Conservation (phyloP, 805 yeast species). For the Alloascoidea africana region DNA sequence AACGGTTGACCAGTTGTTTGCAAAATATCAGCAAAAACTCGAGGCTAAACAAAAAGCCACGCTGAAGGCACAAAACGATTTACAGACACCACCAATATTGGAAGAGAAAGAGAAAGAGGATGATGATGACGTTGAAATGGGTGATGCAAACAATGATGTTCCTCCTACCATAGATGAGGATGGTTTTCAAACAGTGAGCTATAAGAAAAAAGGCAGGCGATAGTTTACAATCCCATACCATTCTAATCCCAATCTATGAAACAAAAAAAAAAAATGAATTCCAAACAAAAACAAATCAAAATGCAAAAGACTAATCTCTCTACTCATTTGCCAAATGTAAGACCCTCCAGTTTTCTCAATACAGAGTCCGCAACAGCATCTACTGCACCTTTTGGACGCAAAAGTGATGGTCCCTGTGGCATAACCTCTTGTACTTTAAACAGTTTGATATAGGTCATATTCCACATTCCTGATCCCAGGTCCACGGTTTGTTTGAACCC, state of each 20-base stretch:
- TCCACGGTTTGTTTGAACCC: slow-evolving; percentile 12
- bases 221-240: too few species aligned
- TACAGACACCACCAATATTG: too few species aligned
- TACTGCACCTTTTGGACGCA: slow-evolving; percentile 26
- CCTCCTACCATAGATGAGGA: slow-evolving; percentile 83
- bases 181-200: slow-evolving; percentile 73
- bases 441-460: slow-evolving; percentile 29
- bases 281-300: background rate
- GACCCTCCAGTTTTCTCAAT: slow-evolving; percentile 23
- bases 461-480: slow-evolving; percentile 34
- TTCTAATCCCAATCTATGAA: too few species aligned
- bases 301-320: background rate
- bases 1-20: slow-evolving; percentile 43
- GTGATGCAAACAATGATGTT: slow-evolving; percentile 15
- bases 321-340: background rate
- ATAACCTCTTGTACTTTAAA: slow-evolving; percentile 29
- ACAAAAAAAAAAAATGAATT: background rate
- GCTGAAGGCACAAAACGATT: too few species aligned
- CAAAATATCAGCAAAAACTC: slow-evolving; percentile 41
- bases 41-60: slow-evolving; percentile 18
- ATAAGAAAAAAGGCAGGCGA: slow-evolving; percentile 1
- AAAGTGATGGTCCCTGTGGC: slow-evolving; percentile 23
- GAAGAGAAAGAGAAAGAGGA: too few species aligned
- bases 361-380: slow-evolving; percentile 34
- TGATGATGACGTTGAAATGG: slow-evolving; percentile 23